Base-by-base conservation (phyloP, 495 filamentous ascomycete genomes). In the Talaromyces adpressus region DNA sequence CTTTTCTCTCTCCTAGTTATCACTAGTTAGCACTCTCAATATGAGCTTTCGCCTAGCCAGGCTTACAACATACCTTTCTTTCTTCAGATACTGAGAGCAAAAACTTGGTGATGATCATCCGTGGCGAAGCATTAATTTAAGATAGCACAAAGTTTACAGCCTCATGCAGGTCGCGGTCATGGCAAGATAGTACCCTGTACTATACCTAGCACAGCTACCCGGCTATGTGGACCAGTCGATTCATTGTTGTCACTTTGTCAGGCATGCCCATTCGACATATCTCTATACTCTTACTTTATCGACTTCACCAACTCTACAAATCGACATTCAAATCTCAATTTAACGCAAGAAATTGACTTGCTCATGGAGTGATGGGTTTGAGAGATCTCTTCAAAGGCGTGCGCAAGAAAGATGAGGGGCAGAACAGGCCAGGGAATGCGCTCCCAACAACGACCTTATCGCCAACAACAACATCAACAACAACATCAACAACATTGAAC, bases 301-400 rank as follows among this genome's bases (percentile, higher is more conserved):
- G 9, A 45, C 39, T 12, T 45, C 39, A 45, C 39, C 18, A 11
- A 18, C n/a, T 45, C n/a, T 18, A 18, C 32, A 18, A 18, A 11
- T 45, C 2, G 39, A n/a, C 14, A 45, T 45, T 18, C 6, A 4
- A 18, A 16, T n/a, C n/a, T 18, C 39, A 45, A 45, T 30, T 30
- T 30, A 30, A 7, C 4, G 39, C 5, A 45, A 45, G 39, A 45
- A 45, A 6, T 45, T 6, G 39, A 6, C 39, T 45, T 7, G 16
- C 56, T 25, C 18, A 32, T 51, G 29, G n/a, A 27, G 45, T 56
- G n/a, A 66, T 41, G 9, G 34, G 20, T 9, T 59, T 65, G 23
- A 57, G 53, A 29, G 53, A 57, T n/a, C 11, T 57, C 8, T 30
- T 57, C 25, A 57, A 57, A 23, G 12, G 23, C 30, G 36, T 16